Percentiles rank a stretch among this genome's conserved stretches.
Conservation (phyloP, 1,284 basidiomycete genomes). For the Pulveroboletus sp. region DNA sequence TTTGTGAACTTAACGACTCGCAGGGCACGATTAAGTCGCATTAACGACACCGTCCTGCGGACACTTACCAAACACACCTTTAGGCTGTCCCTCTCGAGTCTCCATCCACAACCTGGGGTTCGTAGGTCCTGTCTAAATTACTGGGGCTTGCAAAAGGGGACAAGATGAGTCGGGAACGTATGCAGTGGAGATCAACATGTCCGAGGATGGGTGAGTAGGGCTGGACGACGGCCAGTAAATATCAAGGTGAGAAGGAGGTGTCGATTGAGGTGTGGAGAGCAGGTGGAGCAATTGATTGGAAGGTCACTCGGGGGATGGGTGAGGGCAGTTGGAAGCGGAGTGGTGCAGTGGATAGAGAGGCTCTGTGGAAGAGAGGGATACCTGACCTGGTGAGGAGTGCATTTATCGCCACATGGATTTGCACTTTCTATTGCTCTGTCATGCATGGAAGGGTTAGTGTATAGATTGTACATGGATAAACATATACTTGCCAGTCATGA, state of each 20-base stretch:
- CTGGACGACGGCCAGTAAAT: not conserved
- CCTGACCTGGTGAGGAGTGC: not conserved
- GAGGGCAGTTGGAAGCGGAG: not conserved
- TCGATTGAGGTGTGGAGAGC: constrained; percentile 62
- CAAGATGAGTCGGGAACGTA: constrained; percentile 27
- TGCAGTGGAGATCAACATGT: constrained; percentile 49
- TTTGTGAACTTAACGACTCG: constrained; percentile 1
- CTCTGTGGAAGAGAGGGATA: constrained; percentile 19
- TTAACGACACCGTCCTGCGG: not conserved
- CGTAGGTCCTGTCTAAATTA: not conserved
- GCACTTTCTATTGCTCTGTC: not conserved
- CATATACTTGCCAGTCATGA: constrained; percentile 7
- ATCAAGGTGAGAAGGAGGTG: constrained; percentile 52
- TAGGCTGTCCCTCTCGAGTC: constrained; percentile 13
- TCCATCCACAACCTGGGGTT: constrained; percentile 10
- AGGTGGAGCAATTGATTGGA: constrained; percentile 55
- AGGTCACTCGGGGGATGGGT: not conserved
- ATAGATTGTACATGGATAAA: not conserved
- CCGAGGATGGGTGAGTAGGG: constrained; percentile 68
- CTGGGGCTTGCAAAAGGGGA: constrained; percentile 2
- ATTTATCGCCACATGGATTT: constrained; percentile 1
- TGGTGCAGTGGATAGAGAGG: constrained; percentile 10
- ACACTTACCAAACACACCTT: not conserved
- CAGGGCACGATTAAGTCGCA: constrained; percentile 1
- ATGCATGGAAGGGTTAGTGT: constrained; percentile 6